Evolutionary conservation across 768 basidiomycete genomes (phyloP).

Genomic region (Suillus bovinus): DNA sequence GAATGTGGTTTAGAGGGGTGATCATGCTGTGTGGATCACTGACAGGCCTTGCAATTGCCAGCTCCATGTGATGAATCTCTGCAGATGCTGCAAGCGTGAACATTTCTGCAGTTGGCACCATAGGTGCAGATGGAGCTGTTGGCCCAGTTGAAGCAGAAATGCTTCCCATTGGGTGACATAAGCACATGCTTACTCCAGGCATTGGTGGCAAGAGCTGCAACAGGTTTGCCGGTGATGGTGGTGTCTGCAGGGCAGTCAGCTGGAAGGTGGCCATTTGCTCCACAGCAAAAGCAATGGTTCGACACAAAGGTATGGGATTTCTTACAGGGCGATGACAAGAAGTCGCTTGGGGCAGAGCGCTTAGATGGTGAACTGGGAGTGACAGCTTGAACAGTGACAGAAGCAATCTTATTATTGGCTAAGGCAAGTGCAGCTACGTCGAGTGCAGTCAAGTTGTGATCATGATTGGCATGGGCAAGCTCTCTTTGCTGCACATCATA

Average conservation of each 20-base stretch:
- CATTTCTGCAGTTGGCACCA: slow-evolving; percentile 19
- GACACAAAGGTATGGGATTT: background rate
- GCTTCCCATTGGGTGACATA: slow-evolving; percentile 16
- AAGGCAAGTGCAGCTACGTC: no score
- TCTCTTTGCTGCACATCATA: no score
- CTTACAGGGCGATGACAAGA: background rate
- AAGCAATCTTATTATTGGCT: no score
- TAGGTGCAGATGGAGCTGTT: slow-evolving; percentile 19
- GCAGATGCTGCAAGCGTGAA: slow-evolving; percentile 36
- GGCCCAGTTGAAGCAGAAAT: slow-evolving; percentile 10
- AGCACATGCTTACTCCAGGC: slow-evolving; percentile 21
- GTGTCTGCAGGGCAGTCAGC: background rate
- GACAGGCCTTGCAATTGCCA: slow-evolving; percentile 19
- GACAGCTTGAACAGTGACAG: fast-evolving
- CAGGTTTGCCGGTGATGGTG: background rate
- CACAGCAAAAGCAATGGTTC: no score
- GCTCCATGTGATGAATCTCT: slow-evolving; percentile 30
- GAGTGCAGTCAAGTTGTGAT: no score
- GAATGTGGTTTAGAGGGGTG: no score
- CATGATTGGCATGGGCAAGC: no score
- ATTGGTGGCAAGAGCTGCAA: background rate
- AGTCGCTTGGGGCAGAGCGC: background rate
- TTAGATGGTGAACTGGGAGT: background rate
- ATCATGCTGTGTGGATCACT: slow-evolving; percentile 33
- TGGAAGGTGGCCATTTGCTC: background rate